These are phyloP conservation scores for Phytophthora citrophthora DNA, from an alignment of 352 stramenopile species.

Conservation along the genomic window DNA sequence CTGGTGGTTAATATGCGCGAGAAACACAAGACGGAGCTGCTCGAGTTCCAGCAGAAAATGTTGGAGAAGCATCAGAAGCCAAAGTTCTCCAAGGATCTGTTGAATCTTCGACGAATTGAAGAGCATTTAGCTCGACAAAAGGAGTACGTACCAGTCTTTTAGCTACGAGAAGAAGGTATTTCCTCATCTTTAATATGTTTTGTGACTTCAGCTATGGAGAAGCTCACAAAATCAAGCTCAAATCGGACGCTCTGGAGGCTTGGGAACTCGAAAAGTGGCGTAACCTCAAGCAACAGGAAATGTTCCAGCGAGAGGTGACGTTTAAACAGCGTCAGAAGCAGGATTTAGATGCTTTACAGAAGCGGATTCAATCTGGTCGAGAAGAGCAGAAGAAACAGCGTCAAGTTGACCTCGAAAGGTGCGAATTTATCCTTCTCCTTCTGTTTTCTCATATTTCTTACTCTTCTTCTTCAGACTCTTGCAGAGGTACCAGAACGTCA, in stretches of 20 bases:
- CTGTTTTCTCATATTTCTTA: slow-evolving; percentile 1
- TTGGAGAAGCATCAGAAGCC: slow-evolving; percentile 91
- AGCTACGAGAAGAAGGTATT: not conserved
- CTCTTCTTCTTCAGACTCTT: slow-evolving; percentile 56
- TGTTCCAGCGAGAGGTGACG: slow-evolving; percentile 94
- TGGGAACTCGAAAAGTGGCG: slow-evolving; percentile 96
- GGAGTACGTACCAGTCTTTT: slow-evolving; percentile 55
- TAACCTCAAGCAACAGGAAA: slow-evolving; percentile 94
- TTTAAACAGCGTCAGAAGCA: slow-evolving; percentile 95
- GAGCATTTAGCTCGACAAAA: slow-evolving; percentile 92
- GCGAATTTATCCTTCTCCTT: slow-evolving; percentile 1
- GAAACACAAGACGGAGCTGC: slow-evolving; percentile 86
- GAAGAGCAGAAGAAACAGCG: slow-evolving; percentile 97
- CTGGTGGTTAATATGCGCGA: slow-evolving; percentile 93
- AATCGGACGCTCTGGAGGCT: slow-evolving; percentile 93
- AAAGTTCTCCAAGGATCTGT: slow-evolving; percentile 95
- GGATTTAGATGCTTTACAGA: slow-evolving; percentile 93
- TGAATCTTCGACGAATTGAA: slow-evolving; percentile 94
- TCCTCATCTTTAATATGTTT: slow-evolving; percentile 1
- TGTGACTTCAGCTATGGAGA: slow-evolving; percentile 81
- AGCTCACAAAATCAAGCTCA: slow-evolving; percentile 97
- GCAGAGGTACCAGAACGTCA: slow-evolving; percentile 96
- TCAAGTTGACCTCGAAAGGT: slow-evolving; percentile 93
- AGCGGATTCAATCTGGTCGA: slow-evolving; percentile 93
- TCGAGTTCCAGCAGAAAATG: slow-evolving; percentile 94